Base-by-base conservation (phyloP, 768 basidiomycete genomes). In the Rhizopogon salebrosus region DNA sequence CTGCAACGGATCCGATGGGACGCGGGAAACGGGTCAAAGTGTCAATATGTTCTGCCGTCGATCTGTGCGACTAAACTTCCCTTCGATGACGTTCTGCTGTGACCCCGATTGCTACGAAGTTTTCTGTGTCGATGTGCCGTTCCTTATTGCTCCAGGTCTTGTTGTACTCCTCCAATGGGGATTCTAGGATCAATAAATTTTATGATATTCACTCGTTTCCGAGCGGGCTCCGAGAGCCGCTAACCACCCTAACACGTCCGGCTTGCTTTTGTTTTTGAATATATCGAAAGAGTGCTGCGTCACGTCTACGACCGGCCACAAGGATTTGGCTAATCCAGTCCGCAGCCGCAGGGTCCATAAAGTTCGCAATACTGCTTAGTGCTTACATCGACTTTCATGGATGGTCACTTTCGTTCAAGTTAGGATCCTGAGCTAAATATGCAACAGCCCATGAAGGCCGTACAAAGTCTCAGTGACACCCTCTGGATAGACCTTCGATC, bases 21-120 rank as follows among this genome's bases (percentile, higher is more conserved):
- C 54, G 43, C 18, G 57, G 38, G 41, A 90, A 89, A 73, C 87
- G 79, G 62, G 60, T 83, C 55, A 92, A 90, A 70, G 79, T 90
- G 45, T 92, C 88, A 14, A 69, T 91, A 37, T 80, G 81, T 37
- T 66, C 75, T 52, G 82, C 78, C 45, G 79, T 92, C 56, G 87
- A 90, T 69, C 79, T 91, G 4, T 87, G 85, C 29, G 88, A 91
- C 67, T 91, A 68, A 68, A 41, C 37, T 11, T 38, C 23, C 23
- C 22, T 26, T n/a, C 14, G 34, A n/a, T 13, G 16, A 22, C 38
- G n/a, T 42, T 52, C 22, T 59, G 34, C 55, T 37, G 41, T 36
- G 40, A 34, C 23, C 39, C 48, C 40, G 35, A 48, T 42, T 35
- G 42, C 22, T 39, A 23, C n/a, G 18, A 43, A 29, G 29, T 13